Evolutionary conservation across 2,329 filamentous ascomycete genomes (phyloP).

Genomic region (Purpureocillium takamizusanense): DNA sequence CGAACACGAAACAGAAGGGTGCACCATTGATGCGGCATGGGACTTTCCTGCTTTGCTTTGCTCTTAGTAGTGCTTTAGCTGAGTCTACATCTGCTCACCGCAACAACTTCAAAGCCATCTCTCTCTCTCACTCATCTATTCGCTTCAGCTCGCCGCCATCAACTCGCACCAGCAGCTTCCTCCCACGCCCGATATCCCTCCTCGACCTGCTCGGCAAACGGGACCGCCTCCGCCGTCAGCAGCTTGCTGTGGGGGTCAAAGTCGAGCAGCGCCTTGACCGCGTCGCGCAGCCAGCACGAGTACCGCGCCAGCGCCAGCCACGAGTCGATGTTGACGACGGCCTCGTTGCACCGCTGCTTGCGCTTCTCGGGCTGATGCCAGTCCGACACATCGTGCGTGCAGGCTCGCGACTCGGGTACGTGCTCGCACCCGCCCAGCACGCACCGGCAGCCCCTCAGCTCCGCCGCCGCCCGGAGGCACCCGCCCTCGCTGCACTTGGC

Average conservation of each 20-base stretch:
- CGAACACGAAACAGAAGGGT: too few relatives aligned
- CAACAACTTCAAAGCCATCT: too few relatives aligned
- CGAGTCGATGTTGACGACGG: slow-evolving; percentile 20
- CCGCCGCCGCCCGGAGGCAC: slow-evolving; percentile 14
- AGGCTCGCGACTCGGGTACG: slow-evolving; percentile 4
- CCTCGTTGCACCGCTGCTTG: slow-evolving; percentile 11
- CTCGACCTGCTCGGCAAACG: slow-evolving; percentile 14
- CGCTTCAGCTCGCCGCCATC: slow-evolving; percentile 25
- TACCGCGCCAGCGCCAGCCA: slow-evolving; percentile 15
- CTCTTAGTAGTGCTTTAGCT: too few relatives aligned
- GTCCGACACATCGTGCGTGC: slow-evolving; percentile 3
- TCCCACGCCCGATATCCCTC: slow-evolving; percentile 19
- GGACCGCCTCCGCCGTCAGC: slow-evolving; percentile 1
- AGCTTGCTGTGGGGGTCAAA: slow-evolving; percentile 10
- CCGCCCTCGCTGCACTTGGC: slow-evolving; percentile 17
- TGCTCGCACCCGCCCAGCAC: slow-evolving; percentile 14
- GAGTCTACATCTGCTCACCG: too few relatives aligned
- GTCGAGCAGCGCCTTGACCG: slow-evolving; percentile 15
- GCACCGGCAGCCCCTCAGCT: slow-evolving; percentile 11
- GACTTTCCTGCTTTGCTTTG: too few relatives aligned
- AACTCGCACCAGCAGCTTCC: slow-evolving; percentile 17
- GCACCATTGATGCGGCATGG: too few relatives aligned
- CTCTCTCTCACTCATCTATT: too few relatives aligned
- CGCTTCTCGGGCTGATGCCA: slow-evolving; percentile 7
- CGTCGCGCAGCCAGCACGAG: slow-evolving; percentile 14